A percentile compares a stretch with the other conserved stretches of the same genome.
phyloP scores from a whole-genome alignment of 805 yeast genomes.

The Danielia oregonensis region DNA sequence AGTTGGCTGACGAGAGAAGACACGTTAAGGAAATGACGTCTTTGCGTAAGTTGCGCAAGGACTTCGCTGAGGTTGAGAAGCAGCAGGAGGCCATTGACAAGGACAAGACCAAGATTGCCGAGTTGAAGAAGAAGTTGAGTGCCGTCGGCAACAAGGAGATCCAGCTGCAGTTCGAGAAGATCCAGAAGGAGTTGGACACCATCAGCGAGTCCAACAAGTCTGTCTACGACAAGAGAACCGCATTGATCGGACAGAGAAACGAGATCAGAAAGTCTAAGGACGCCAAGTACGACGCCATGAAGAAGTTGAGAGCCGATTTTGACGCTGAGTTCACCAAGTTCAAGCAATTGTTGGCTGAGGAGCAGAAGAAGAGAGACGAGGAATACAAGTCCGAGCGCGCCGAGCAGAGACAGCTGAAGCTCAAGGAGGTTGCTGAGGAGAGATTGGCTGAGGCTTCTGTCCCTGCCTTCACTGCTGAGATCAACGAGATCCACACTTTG shows the following conservation, averaged over 20 bases:
- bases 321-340: conserved; percentile 72
- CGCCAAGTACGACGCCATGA: conserved; percentile 61
- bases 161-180: conserved; percentile 62
- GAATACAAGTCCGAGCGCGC: conserved; percentile 57
- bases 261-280: conserved; percentile 66
- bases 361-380: conserved; percentile 62
- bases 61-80: conserved; percentile 67
- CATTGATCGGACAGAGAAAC: conserved; percentile 60
- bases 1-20: conserved; percentile 88
- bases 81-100: conserved; percentile 76
- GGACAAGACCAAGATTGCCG: conserved; percentile 72
- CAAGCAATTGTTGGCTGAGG: conserved; percentile 63
- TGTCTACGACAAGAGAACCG: conserved; percentile 62
- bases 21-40: conserved; percentile 79
- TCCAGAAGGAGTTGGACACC: conserved; percentile 67
- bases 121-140: conserved; percentile 64
- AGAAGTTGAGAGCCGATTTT: conserved; percentile 67
- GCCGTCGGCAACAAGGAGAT: conserved; percentile 60
- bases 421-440: conserved; percentile 57
- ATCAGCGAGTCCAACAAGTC: conserved; percentile 58
- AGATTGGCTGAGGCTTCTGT: conserved; percentile 67
- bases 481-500: conserved; percentile 69
- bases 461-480: conserved; percentile 84
- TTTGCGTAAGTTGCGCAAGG: conserved; percentile 77
- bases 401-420: conserved; percentile 49